phyloP scores from a whole-genome alignment of 139 green algal species.

The Yamagishiella unicocca region DNA sequence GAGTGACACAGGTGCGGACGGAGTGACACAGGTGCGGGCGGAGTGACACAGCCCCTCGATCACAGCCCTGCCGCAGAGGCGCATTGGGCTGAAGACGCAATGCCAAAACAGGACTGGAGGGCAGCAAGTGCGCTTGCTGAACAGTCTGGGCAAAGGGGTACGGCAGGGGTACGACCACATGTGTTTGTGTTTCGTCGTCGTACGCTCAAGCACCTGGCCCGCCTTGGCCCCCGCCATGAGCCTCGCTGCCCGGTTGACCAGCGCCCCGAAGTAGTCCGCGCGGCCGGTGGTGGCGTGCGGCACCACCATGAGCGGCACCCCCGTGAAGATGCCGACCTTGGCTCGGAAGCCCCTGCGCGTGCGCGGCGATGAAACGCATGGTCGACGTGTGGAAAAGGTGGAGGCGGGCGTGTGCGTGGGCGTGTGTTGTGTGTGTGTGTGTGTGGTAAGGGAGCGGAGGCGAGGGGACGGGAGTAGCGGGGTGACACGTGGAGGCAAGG shows the following conservation, averaged over 20 bases:
- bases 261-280: conserved; percentile 69
- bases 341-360: conserved; percentile 37
- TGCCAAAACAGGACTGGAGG: neutral
- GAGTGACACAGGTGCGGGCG: too few relatives aligned
- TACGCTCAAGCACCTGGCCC: conserved; percentile 31
- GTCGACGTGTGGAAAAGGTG: too few relatives aligned
- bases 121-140: neutral
- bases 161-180: neutral
- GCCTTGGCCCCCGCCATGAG: conserved; percentile 54
- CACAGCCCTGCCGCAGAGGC: too few relatives aligned
- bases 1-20: too few relatives aligned
- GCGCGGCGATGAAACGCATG: too few relatives aligned
- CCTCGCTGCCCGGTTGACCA: conserved; percentile 68
- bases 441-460: too few relatives aligned
- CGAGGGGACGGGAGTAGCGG: too few relatives aligned
- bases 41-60: too few relatives aligned
- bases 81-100: neutral
- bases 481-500: too few relatives aligned
- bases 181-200: neutral
- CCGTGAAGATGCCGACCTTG: conserved; percentile 66
- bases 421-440: too few relatives aligned
- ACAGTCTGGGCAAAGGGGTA: neutral
- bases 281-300: conserved; percentile 62
- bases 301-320: conserved; percentile 40
- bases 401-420: too few relatives aligned